Evolutionary conservation across 129 eudicot genomes (phyloP).

Genomic region (Cynara cardunculus): DNA sequence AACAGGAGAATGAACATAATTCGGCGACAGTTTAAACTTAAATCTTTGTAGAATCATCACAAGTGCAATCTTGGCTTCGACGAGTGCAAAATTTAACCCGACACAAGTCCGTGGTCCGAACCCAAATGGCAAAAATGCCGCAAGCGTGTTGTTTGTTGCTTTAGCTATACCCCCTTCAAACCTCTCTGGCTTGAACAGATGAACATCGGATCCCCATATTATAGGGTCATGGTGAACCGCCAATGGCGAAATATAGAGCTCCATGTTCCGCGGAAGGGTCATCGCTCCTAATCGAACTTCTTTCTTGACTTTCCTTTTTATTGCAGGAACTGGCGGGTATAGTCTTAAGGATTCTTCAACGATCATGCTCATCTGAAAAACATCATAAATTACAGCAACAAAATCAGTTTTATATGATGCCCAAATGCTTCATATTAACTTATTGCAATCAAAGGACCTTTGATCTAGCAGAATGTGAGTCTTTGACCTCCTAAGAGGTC

Average conservation of each 20-base stretch:
- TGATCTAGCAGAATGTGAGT: too few species aligned
- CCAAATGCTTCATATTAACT: too few species aligned
- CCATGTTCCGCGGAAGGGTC: constrained; percentile 43
- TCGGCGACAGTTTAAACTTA: constrained; percentile 50
- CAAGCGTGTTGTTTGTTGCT: constrained; percentile 63
- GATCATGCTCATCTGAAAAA: constrained; percentile 63
- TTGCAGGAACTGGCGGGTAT: constrained; percentile 62
- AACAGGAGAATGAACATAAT: constrained; percentile 59
- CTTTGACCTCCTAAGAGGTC: too few species aligned
- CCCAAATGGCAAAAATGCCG: constrained; percentile 68
- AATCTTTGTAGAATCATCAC: constrained; percentile 62
- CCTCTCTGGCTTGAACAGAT: constrained; percentile 62
- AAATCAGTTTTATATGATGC: not conserved
- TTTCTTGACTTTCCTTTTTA: constrained; percentile 43
- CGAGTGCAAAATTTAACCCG: constrained; percentile 54
- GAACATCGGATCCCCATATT: constrained; percentile 80
- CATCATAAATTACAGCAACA: not conserved
- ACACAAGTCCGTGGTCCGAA: constrained; percentile 75
- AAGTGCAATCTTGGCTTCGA: constrained; percentile 63
- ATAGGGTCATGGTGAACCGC: constrained; percentile 69
- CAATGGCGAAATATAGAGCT: constrained; percentile 54
- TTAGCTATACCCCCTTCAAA: constrained; percentile 59
- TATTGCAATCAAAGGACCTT: too few species aligned
- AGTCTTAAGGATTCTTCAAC: constrained; percentile 68
- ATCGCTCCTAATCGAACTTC: constrained; percentile 45